Percentiles rank a stretch among this genome's conserved stretches.
Conservation (phyloP, 768 basidiomycete species). For the Collybiopsis confluens region DNA sequence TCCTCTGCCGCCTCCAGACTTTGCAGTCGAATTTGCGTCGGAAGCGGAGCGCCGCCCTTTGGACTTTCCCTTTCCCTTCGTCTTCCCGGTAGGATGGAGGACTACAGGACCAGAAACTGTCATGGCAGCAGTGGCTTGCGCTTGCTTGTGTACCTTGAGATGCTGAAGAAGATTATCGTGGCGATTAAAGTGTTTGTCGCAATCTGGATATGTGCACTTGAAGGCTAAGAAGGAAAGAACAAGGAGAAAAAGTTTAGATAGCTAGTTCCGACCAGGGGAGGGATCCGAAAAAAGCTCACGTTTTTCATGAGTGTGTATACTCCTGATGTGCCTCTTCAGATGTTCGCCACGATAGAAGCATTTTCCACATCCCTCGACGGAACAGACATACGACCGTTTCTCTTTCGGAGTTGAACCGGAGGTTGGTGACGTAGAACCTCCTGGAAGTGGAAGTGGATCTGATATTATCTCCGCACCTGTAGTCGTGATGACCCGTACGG, state of each 20-base stretch:
- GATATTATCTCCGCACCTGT: conserved; percentile 5
- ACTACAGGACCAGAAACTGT: conserved; percentile 3
- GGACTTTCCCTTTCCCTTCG: background rate
- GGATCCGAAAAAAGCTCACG: conserved; percentile 42
- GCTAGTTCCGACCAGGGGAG: background rate
- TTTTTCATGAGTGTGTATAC: conserved; percentile 81
- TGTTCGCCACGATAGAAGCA: conserved; percentile 79
- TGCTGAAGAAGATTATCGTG: conserved; percentile 82
- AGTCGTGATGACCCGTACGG: conserved; percentile 18
- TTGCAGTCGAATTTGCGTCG: background rate
- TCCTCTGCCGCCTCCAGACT: background rate
- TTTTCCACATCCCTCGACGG: conserved; percentile 70
- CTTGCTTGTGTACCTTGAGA: conserved; percentile 62
- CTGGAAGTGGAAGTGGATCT: conserved; percentile 1
- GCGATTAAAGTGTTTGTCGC: conserved; percentile 72
- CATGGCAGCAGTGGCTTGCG: conserved; percentile 11
- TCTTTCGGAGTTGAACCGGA: conserved; percentile 16
- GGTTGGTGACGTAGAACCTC: conserved; percentile 5
- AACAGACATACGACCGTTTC: conserved; percentile 58
- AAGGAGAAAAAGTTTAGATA: background rate
- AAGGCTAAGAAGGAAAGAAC: conserved; percentile 47
- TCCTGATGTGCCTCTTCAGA: conserved; percentile 74
- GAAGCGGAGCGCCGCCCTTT: background rate
- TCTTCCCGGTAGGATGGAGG: background rate
- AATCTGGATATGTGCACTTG: conserved; percentile 61